These are phyloP conservation scores for Ilyonectria mors-panacis DNA, from an alignment of 2,329 filamentous ascomycete genomes.

Conservation along the genomic window DNA sequence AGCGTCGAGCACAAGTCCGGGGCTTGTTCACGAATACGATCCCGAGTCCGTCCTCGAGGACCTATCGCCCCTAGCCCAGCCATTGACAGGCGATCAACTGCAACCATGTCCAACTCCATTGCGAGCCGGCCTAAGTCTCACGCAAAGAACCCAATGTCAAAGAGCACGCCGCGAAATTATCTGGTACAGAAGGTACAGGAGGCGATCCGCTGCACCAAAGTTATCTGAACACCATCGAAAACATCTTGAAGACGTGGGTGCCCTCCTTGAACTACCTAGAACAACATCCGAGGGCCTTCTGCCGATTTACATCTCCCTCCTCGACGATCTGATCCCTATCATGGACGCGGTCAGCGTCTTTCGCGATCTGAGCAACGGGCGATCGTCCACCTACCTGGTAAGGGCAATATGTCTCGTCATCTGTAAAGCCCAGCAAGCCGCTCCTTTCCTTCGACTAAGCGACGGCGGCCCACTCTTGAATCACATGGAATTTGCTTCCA, in stretches of 20 bases:
- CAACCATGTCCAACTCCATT: background rate
- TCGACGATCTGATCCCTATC: constrained; percentile 30
- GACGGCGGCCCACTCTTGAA: constrained; percentile 32
- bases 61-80: constrained; percentile 4
- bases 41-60: constrained; percentile 28
- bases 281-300: constrained; percentile 29
- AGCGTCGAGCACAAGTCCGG: constrained; percentile 16
- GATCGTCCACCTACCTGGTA: constrained; percentile 38
- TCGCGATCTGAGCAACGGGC: constrained; percentile 34
- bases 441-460: constrained; percentile 39
- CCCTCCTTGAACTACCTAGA: constrained; percentile 26
- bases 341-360: constrained; percentile 25
- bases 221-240: constrained; percentile 26
- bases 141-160: background rate
- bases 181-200: constrained; percentile 28
- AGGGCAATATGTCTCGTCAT: constrained; percentile 44
- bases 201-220: background rate
- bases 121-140: background rate
- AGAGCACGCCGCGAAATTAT: constrained; percentile 14
- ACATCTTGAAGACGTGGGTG: constrained; percentile 23
- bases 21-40: constrained; percentile 20
- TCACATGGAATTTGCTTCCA: constrained; percentile 36
- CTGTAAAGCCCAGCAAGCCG: constrained; percentile 44
- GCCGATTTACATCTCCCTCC: constrained; percentile 27
- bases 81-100: background rate